phyloP scores from a whole-genome alignment of 768 basidiomycete genomes.

The Leccinum subtestaceum region DNA sequence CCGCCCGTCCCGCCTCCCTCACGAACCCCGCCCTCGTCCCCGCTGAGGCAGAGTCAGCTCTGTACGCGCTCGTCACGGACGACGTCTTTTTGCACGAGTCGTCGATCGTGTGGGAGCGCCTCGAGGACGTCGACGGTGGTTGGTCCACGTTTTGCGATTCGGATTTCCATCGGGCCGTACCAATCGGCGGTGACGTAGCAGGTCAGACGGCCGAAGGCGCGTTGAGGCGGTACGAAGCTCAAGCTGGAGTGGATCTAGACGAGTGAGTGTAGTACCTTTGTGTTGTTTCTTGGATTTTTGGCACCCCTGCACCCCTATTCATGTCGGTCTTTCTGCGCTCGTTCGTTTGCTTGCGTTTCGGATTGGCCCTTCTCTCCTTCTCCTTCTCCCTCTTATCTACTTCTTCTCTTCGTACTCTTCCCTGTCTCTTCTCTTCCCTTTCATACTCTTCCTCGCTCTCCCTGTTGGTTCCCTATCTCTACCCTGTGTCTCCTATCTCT shows the following conservation, averaged over 20 bases:
- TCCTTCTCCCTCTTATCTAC: background rate
- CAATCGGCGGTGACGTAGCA: slow-evolving; percentile 79
- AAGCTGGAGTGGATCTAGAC: slow-evolving; percentile 48
- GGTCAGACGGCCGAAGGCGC: slow-evolving; percentile 51
- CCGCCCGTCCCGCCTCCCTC: background rate
- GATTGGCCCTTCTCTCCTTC: background rate
- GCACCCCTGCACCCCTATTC: background rate
- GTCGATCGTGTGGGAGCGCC: slow-evolving; percentile 84
- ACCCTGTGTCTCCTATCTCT: background rate
- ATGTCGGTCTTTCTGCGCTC: background rate
- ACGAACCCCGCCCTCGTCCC: slow-evolving; percentile 9
- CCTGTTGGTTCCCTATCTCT: background rate
- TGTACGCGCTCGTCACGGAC: slow-evolving; percentile 87
- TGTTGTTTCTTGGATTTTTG: slow-evolving; percentile 25
- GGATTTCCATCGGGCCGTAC: slow-evolving; percentile 57
- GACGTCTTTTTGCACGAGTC: slow-evolving; percentile 74
- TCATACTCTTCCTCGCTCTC: background rate
- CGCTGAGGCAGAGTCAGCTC: slow-evolving; percentile 33
- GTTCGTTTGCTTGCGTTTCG: background rate
- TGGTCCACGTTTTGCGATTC: slow-evolving; percentile 73
- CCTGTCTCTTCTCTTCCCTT: background rate
- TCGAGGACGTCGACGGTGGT: slow-evolving; percentile 84
- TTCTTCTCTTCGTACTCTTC: background rate
- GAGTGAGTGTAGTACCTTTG: slow-evolving; percentile 48
- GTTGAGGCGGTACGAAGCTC: background rate